Conservation (phyloP, 2,329 filamentous ascomycete genomes). For the Diplodia sapinea region DNA sequence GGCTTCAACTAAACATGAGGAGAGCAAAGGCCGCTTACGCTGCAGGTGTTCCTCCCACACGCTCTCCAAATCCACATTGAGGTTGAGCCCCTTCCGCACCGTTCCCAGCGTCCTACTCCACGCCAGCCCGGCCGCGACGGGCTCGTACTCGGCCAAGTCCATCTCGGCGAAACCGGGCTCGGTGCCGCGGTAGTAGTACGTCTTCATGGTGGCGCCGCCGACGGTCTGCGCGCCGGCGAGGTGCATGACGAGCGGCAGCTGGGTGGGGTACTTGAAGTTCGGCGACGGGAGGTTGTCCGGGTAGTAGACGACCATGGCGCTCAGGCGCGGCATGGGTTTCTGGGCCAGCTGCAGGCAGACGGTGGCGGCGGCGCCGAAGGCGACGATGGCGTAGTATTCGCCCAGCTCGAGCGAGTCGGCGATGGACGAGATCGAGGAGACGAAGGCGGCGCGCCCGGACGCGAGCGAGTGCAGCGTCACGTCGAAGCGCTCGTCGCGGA, state of each 20-base stretch:
- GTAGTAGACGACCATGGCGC: slow-evolving; percentile 52
- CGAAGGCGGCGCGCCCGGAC: slow-evolving; percentile 41
- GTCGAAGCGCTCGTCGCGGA: slow-evolving; percentile 45
- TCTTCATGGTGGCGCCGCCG: slow-evolving; percentile 45
- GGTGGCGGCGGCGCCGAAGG: slow-evolving; percentile 51
- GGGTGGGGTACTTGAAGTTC: slow-evolving; percentile 47
- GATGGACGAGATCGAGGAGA: slow-evolving; percentile 43
- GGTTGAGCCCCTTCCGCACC: slow-evolving; percentile 48
- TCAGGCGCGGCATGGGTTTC: slow-evolving; percentile 50
- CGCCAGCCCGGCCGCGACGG: slow-evolving; percentile 49
- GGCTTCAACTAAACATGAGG: not conserved
- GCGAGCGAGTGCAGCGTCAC: slow-evolving; percentile 45
- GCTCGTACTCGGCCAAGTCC: slow-evolving; percentile 47
- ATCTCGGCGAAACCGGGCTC: slow-evolving; percentile 52
- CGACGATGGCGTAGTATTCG: slow-evolving; percentile 45
- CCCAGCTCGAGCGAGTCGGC: slow-evolving; percentile 49
- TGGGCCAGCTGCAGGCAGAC: slow-evolving; percentile 48
- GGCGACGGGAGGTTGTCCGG: slow-evolving; percentile 47
- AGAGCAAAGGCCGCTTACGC: slow-evolving; percentile 31
- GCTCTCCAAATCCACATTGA: slow-evolving; percentile 44
- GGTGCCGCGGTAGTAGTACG: slow-evolving; percentile 49
- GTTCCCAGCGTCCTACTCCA: slow-evolving; percentile 51
- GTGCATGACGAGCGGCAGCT: slow-evolving; percentile 49
- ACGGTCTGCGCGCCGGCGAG: slow-evolving; percentile 48
- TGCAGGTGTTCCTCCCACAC: slow-evolving; percentile 44